Conservation (phyloP, 2,329 filamentous ascomycete species). For the Biscogniauxia mediterranea region DNA sequence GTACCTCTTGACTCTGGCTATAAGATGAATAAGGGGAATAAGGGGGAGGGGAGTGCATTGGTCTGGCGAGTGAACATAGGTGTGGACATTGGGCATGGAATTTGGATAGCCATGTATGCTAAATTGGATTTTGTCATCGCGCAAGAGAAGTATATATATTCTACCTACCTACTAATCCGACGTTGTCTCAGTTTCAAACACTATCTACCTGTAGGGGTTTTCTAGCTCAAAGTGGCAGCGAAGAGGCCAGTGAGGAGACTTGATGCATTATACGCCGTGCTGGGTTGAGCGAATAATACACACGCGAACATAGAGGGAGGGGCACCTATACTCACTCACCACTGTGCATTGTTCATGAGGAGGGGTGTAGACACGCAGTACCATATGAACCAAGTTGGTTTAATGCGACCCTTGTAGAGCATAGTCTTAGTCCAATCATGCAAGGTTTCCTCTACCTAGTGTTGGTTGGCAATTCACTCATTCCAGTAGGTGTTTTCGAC, state of each 20-base stretch:
- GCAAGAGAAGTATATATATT: too few relatives aligned
- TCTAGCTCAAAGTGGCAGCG: too few relatives aligned
- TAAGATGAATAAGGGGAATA: background rate
- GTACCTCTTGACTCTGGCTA: background rate
- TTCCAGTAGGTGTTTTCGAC: background rate
- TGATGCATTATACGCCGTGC: background rate
- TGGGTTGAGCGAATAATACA: background rate
- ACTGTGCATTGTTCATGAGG: background rate
- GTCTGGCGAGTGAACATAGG: too few relatives aligned
- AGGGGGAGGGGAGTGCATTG: too few relatives aligned
- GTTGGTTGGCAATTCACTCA: background rate
- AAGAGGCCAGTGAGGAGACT: too few relatives aligned
- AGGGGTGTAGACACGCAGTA: background rate
- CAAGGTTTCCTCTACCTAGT: background rate
- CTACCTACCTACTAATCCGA: too few relatives aligned
- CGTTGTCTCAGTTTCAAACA: too few relatives aligned
- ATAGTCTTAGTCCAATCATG: background rate
- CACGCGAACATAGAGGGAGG: background rate
- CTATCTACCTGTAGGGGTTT: too few relatives aligned
- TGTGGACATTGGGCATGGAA: too few relatives aligned
- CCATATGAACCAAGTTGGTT: background rate
- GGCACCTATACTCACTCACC: background rate
- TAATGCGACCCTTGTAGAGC: background rate
- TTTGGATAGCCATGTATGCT: too few relatives aligned
- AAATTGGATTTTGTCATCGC: too few relatives aligned